phyloP scores from a whole-genome alignment of 768 basidiomycete species.

The Phanerodontia chrysosporium region DNA sequence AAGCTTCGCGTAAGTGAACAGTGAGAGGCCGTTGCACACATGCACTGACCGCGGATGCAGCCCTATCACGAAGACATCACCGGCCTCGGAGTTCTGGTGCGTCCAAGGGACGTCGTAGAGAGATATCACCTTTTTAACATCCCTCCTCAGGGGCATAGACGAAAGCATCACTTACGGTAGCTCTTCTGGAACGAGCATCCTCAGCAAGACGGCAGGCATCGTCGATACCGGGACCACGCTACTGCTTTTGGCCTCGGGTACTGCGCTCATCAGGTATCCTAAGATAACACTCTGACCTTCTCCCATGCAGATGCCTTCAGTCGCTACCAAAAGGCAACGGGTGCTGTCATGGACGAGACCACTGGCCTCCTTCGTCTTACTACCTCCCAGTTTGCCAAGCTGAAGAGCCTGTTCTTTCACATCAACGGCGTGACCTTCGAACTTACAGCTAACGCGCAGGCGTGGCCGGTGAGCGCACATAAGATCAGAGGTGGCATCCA shows the following conservation, averaged over 20 bases:
- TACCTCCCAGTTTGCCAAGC: constrained; percentile 36
- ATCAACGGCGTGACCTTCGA: constrained; percentile 45
- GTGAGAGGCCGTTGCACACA: background rate
- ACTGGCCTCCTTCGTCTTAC: constrained; percentile 54
- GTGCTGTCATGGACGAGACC: constrained; percentile 41
- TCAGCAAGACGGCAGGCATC: constrained; percentile 21
- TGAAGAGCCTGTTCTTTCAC: constrained; percentile 46
- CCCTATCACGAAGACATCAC: constrained; percentile 18
- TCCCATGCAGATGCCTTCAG: constrained; percentile 40
- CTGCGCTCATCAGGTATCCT: background rate
- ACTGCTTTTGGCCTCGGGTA: constrained; percentile 12
- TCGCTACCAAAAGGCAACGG: constrained; percentile 45
- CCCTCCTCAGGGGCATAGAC: constrained; percentile 20
- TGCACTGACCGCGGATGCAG: constrained; percentile 2
- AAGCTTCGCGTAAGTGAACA: constrained; percentile 14
- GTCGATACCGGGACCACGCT: constrained; percentile 26
- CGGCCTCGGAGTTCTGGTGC: constrained; percentile 15
- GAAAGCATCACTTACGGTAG: constrained; percentile 23
- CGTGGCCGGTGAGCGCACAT: constrained; percentile 42
- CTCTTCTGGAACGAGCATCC: constrained; percentile 18
- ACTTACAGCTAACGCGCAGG: constrained; percentile 61
- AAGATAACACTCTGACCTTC: background rate
- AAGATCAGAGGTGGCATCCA: background rate
- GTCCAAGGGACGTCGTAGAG: background rate
- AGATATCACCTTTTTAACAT: too few relatives aligned